Evolutionary conservation across 1,139 yeast genomes (phyloP), one percentile per base, ranked within the genome.

Genomic region (Yamadazyma siamensis): DNA sequence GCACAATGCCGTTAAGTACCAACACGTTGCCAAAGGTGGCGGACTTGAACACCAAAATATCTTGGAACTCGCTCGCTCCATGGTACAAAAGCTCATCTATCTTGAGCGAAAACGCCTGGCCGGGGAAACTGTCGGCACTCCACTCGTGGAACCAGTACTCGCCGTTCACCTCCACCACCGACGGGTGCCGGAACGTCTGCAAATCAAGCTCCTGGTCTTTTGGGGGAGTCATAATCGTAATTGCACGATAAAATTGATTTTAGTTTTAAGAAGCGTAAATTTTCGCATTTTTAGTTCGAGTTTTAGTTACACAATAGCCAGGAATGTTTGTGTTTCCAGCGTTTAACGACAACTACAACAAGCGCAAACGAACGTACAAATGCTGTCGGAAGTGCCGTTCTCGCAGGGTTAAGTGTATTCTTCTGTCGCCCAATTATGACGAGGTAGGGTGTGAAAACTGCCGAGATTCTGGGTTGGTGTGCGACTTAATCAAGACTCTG

Each of bases 1-100:
- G 95, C 40, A 86, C 77, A 27, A 82, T 88, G 9, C 95, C 95
- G 51, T 86, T 94, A 29, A 86, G 69, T 2, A 86, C 94, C 29
- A 86, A 70, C 10, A 86, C 95, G 49, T 85, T 86, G 29, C 95
- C 96, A 52, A 81, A 86, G 39, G 76, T 73, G 25, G 80, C 65
- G 30, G 87, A 77, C 52, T 81, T 74, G 57, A 86, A 87, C 11
- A 86, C 80, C 23, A 87, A 66, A 23, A 84, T 67, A 44, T 67
- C 74, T 41, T 67, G 74, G 44, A 39, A 67, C 31, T 49, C 55
- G 6, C 66, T 56, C 27, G 58, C 42, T 3, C 57, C 46, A 41
- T 67, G 71, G 40, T 64, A 57, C 29, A 68, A 51, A 23, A 68
- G 50, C 31, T 45, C 39, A 4, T 47, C 49, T 21, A 68, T 47